These are phyloP conservation scores for Salix caprea DNA, from an alignment of 345 rosid species.

Conservation along the genomic window DNA sequence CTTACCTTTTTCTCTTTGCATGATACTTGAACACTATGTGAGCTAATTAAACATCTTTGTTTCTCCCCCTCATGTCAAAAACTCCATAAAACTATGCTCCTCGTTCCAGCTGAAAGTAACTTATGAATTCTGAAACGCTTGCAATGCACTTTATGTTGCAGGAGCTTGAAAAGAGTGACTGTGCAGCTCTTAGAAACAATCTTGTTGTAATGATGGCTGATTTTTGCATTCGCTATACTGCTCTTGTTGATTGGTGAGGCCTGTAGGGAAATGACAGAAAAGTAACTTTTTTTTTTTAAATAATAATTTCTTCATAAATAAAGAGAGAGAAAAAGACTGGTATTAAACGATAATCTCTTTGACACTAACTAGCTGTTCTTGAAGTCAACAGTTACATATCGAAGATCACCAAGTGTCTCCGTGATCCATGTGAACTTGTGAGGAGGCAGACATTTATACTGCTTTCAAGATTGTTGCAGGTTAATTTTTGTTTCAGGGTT, in stretches of 20 bases:
- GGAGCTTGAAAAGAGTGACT: conserved; percentile 94
- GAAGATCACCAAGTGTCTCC: conserved; percentile 75
- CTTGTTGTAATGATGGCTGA: conserved; percentile 84
- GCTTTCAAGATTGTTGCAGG: conserved; percentile 93
- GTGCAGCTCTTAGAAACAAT: conserved; percentile 84
- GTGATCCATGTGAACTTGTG: conserved; percentile 86
- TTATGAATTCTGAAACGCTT: not conserved
- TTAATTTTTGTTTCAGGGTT: conserved; percentile 16
- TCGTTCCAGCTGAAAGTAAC: not conserved
- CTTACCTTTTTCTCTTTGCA: not conserved
- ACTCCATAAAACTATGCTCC: not conserved
- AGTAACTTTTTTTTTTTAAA: not conserved
- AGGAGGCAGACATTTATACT: conserved; percentile 89
- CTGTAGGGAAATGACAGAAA: conserved; percentile 11
- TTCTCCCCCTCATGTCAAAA: not conserved
- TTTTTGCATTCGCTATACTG: conserved; percentile 89
- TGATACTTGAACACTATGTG: not conserved
- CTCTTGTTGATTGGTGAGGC: conserved; percentile 86
- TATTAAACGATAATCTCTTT: conserved; percentile 15
- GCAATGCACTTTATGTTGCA: conserved; percentile 23
- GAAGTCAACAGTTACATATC: conserved; percentile 62
- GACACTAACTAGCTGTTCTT: conserved; percentile 23
- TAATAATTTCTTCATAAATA: not conserved
- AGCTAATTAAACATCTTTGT: not conserved
- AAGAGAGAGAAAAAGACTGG: not conserved